Percentiles rank a stretch among this genome's conserved stretches.
These are phyloP conservation scores for Aspergillus thermomutatus DNA, from an alignment of 2,329 filamentous ascomycete species.

Conservation along the genomic window DNA sequence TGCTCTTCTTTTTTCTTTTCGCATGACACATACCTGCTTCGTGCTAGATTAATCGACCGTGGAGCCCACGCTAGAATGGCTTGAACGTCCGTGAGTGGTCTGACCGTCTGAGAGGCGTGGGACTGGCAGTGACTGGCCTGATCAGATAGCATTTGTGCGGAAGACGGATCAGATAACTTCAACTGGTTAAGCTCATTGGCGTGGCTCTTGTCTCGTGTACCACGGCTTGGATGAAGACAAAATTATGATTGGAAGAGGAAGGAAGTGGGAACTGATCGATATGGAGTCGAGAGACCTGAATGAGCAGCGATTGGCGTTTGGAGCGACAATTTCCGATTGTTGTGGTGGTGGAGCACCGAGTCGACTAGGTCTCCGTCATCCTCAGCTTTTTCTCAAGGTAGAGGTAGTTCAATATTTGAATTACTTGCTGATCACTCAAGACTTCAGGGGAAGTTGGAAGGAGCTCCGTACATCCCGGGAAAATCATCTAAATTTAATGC, in stretches of 20 bases:
- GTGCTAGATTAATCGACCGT: background rate
- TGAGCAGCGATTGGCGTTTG: no score
- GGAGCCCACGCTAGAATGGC: background rate
- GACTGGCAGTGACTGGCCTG: background rate
- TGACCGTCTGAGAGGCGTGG: background rate
- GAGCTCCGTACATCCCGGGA: background rate
- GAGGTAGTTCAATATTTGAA: background rate
- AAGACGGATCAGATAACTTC: constrained; percentile 9
- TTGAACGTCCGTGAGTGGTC: background rate
- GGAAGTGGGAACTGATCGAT: background rate
- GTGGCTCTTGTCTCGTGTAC: no score
- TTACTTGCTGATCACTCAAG: background rate
- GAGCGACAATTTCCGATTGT: background rate
- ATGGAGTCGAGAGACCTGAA: background rate
- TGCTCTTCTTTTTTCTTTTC: background rate
- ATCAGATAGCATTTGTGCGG: constrained; percentile 8
- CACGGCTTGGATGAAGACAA: background rate
- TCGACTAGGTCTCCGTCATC: background rate
- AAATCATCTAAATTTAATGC: no score
- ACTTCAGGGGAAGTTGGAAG: background rate
- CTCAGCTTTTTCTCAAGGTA: background rate
- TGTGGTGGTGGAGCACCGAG: background rate
- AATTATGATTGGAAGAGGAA: background rate
- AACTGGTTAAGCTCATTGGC: background rate
- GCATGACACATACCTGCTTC: background rate